Conservation (phyloP, 257 asterid species). For the Lycium barbarum region DNA sequence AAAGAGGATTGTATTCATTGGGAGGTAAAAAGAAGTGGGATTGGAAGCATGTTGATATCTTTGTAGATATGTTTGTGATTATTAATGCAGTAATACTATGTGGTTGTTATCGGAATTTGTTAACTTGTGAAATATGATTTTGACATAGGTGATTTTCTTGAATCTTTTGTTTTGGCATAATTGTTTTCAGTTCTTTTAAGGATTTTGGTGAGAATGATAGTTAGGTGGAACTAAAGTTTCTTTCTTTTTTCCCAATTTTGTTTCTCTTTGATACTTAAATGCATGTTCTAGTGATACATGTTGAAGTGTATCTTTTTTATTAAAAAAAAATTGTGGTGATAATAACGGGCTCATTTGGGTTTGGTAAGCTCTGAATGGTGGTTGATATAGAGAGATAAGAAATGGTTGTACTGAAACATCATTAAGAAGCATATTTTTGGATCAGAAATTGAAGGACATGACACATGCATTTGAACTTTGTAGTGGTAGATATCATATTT, state of each 20-base stretch:
- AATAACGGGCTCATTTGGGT: background rate
- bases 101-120: background rate
- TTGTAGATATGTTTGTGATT: background rate
- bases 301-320: no score
- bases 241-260: background rate
- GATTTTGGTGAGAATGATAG: background rate
- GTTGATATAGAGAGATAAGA: no score
- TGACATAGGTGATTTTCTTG: background rate
- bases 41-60: background rate
- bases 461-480: no score
- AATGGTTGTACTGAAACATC: no score
- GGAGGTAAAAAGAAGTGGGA: slow-evolving; percentile 53
- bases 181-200: background rate
- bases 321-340: background rate
- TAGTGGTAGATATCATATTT: no score
- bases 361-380: no score
- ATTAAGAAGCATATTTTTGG: no score
- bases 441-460: no score
- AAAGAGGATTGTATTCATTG: slow-evolving; percentile 36
- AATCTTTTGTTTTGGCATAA: background rate
- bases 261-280: background rate
- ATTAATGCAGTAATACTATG: background rate
- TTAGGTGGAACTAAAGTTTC: background rate
- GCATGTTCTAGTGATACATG: background rate
- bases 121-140: background rate